Evolutionary conservation across 2,329 filamentous ascomycete genomes (phyloP).

Genomic region (Elsinoe arachidis): DNA sequence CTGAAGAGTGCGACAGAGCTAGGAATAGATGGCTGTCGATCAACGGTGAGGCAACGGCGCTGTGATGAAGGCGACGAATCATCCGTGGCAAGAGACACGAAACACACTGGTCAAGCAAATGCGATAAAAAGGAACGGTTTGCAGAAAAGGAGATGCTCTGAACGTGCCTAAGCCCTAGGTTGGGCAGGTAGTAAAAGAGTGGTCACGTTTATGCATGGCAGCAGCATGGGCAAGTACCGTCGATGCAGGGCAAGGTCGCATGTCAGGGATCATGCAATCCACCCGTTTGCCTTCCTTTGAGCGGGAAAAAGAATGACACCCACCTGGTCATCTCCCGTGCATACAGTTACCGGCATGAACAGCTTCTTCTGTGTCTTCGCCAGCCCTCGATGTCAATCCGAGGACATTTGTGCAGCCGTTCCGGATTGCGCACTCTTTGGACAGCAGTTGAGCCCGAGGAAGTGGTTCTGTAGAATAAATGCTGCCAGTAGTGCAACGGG

Average conservation of each 20-base stretch:
- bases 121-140: not conserved
- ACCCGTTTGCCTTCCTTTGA: not conserved
- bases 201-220: not conserved
- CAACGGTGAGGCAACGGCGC: not conserved
- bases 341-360: not conserved
- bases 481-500: slow-evolving; percentile 8
- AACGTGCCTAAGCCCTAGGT: not conserved
- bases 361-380: not conserved
- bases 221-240: not conserved
- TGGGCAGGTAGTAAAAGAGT: not conserved
- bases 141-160: slow-evolving; percentile 1
- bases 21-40: slow-evolving; percentile 6
- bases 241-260: not conserved
- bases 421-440: not conserved
- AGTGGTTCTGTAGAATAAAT: slow-evolving; percentile 1
- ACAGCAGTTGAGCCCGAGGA: not conserved
- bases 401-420: not conserved
- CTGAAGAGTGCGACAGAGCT: slow-evolving; percentile 2
- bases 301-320: not conserved
- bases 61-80: not conserved
- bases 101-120: not conserved
- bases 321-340: not conserved
- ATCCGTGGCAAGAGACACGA: not conserved
- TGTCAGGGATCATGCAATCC: not conserved
- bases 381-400: not conserved